Evolutionary conservation across 2,329 filamentous ascomycete species (phyloP).

Genomic region (Fusarium sp.): DNA sequence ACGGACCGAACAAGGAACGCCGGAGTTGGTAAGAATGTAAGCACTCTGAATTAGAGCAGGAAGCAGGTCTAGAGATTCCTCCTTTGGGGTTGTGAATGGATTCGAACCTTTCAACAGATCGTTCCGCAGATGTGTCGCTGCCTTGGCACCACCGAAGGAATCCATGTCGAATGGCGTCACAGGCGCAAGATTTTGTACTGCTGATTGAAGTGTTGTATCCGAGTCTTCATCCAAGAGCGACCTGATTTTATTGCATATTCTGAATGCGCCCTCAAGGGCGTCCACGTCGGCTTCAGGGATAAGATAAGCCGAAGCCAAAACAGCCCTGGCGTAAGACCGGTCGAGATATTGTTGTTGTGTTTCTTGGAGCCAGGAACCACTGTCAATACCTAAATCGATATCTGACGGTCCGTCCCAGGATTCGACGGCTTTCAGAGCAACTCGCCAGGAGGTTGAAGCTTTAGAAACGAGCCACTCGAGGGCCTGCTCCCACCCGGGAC

Average conservation of each 20-base stretch:
- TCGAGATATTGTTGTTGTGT: constrained; percentile 71
- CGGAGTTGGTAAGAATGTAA: constrained; percentile 65
- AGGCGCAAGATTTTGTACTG: constrained; percentile 59
- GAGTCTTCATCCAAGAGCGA: constrained; percentile 70
- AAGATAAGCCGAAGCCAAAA: constrained; percentile 75
- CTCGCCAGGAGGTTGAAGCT: constrained; percentile 69
- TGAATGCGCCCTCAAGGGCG: constrained; percentile 71
- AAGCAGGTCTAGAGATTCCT: constrained; percentile 68
- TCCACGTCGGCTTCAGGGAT: constrained; percentile 70
- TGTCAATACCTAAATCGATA: constrained; percentile 73
- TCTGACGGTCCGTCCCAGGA: constrained; percentile 82
- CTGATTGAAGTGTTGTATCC: constrained; percentile 64
- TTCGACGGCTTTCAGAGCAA: constrained; percentile 73
- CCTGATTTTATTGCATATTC: constrained; percentile 68
- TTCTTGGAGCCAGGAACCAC: constrained; percentile 69
- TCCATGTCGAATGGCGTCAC: constrained; percentile 51
- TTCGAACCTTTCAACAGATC: constrained; percentile 71
- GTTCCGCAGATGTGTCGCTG: constrained; percentile 51
- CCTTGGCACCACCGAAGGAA: constrained; percentile 42
- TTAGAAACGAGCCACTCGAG: constrained; percentile 75
- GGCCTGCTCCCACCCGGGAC: constrained; percentile 76
- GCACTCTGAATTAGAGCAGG: constrained; percentile 74
- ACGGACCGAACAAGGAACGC: constrained; percentile 64
- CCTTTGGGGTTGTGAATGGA: constrained; percentile 71
- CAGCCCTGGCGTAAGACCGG: constrained; percentile 74